These are phyloP conservation scores for Sphagnum magellanicum DNA, from an alignment of 228 moss, liverwort and hornwort species.

Conservation along the genomic window DNA sequence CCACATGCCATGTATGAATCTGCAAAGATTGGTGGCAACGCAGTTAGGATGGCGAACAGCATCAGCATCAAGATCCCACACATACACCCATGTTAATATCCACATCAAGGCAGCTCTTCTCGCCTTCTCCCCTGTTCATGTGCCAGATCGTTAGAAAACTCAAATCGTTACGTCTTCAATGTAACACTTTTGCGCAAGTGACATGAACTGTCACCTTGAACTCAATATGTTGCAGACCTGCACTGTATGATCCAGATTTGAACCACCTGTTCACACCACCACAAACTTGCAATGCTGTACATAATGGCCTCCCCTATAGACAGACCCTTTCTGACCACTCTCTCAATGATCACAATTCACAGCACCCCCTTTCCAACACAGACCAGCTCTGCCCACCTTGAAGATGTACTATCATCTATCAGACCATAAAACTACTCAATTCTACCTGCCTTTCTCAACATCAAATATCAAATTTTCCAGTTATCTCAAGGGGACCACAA, in stretches of 20 bases:
- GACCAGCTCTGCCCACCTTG: neutral
- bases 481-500: conserved; percentile 7
- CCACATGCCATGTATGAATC: conserved; percentile 44
- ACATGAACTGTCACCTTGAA: conserved; percentile 11
- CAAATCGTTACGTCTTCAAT: conserved; percentile 19
- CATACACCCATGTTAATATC: conserved; percentile 73
- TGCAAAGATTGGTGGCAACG: conserved; percentile 49
- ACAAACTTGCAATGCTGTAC: conserved; percentile 13
- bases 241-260: conserved; percentile 15
- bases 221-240: conserved; percentile 18
- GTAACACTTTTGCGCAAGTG: conserved; percentile 22
- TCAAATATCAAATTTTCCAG: conserved; percentile 32
- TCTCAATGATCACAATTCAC: neutral
- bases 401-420: neutral
- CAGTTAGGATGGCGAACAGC: conserved; percentile 63
- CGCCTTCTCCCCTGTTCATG: conserved; percentile 21
- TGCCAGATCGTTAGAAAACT: conserved; percentile 18
- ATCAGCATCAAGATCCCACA: conserved; percentile 66
- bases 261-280: conserved; percentile 26
- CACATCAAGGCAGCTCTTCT: conserved; percentile 30
- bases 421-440: neutral
- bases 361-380: neutral
- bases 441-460: conserved; percentile 39
- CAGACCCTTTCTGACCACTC: neutral
- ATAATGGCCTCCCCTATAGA: neutral